Conservation (phyloP, 306 rosid genomes). For the Cyclanthera cordifolia region DNA sequence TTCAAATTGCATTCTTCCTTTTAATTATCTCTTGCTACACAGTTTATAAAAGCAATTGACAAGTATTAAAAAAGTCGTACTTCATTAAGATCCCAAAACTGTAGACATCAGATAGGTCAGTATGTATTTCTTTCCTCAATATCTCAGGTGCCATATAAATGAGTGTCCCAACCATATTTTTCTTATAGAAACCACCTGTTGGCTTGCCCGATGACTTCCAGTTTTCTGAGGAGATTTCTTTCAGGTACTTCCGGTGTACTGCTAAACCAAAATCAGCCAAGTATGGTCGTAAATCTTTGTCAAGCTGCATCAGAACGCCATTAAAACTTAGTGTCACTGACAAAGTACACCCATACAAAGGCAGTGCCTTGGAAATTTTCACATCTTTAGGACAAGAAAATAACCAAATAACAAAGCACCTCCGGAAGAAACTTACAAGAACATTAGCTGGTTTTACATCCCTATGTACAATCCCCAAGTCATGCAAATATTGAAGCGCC, state of each 20-base stretch:
- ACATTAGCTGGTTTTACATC: conserved; percentile 95
- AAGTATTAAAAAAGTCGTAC: conserved; percentile 33
- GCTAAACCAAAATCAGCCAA: conserved; percentile 96
- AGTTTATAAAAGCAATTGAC: background rate
- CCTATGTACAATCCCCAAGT: conserved; percentile 83
- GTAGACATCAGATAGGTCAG: conserved; percentile 83
- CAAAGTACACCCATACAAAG: background rate
- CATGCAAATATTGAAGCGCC: conserved; percentile 79
- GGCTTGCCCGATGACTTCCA: conserved; percentile 94
- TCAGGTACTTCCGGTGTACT: conserved; percentile 49
- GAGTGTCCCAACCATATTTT: conserved; percentile 82
- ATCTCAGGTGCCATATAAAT: conserved; percentile 96
- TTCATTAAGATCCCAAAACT: conserved; percentile 78
- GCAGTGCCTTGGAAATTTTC: background rate
- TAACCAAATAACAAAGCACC: background rate
- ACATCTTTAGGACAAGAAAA: background rate
- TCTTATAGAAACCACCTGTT: conserved; percentile 94
- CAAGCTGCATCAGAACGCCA: conserved; percentile 51
- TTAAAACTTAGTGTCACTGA: background rate
- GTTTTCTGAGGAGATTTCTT: conserved; percentile 47
- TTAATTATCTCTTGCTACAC: background rate
- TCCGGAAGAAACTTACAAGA: conserved; percentile 46
- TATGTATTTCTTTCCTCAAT: conserved; percentile 64
- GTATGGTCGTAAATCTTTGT: conserved; percentile 49
- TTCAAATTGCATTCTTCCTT: background rate